Evolutionary conservation across 495 filamentous ascomycete species (phyloP), one percentile per base, ranked within the genome.

Genomic region (Pseudoneurospora amorphoporcata): DNA sequence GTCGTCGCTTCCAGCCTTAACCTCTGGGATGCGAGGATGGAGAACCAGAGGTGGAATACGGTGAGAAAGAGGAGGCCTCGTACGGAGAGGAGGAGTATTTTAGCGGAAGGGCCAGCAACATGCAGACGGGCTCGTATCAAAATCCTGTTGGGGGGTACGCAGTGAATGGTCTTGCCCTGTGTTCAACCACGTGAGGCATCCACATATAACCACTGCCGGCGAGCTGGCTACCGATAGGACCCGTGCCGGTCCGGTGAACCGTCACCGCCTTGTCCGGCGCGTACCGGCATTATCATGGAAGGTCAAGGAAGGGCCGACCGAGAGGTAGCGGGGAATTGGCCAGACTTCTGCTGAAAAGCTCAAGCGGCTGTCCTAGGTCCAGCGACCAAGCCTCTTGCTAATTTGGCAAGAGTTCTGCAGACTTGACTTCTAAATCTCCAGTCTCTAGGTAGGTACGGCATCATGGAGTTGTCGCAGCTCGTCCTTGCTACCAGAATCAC

Each of bases 191-290:
- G n/a, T 47, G 3, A 19, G 7, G 8, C 8, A 37, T 37, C 35
- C 35, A 37, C 35, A 45, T 45, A 4, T 19, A 8, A 2, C 42
- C 42, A 8, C 17, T n/a, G 17, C 42, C 17, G 17, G 17, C n/a
- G 42, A 45, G 42, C 8, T 45, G 8, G 42, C 42, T 45, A 45
- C 9, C 42, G 42, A 45, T 19, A 17, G 42, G 17, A 0, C 42
- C 42, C 3, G 0, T 45, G 42, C 42, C 42, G 42, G 42, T 45
- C 17, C 17, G 3, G 42, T 45, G 42, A 45, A 9, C n/a, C 43
- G n/a, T 2, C 8, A 47, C 45, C 0, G 19, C 0, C 4, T 53
- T 53, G 19, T 0, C 19, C 5, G 0, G 9, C 9, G 5, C 3
- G 16, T 0, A 53, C 9, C 19, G 19, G 45, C 45, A 53, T 2